phyloP scores from a whole-genome alignment of 768 basidiomycete species.

The Mycena floridula region DNA sequence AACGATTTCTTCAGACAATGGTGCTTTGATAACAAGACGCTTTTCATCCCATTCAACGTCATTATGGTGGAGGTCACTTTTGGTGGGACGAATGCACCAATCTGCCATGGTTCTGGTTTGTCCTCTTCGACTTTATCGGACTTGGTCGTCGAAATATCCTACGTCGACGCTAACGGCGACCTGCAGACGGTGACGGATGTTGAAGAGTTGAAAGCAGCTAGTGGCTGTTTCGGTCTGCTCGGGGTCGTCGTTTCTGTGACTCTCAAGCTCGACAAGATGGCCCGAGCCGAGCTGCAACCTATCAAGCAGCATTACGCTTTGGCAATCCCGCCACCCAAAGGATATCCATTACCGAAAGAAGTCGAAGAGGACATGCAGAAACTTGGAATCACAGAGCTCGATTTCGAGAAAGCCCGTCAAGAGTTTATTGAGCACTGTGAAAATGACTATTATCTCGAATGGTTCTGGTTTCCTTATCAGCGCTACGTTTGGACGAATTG shows the following conservation, averaged over 20 bases:
- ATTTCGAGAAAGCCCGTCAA: constrained; percentile 12
- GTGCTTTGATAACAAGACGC: constrained; percentile 12
- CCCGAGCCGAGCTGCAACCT: constrained; percentile 16
- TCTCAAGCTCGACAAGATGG: constrained; percentile 19
- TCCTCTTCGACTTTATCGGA: constrained; percentile 17
- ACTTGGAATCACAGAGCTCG: constrained; percentile 8
- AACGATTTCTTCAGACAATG: constrained; percentile 22
- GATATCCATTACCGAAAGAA: constrained; percentile 13
- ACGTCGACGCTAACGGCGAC: constrained; percentile 19
- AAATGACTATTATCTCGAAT: constrained; percentile 21
- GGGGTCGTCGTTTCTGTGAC: constrained; percentile 20
- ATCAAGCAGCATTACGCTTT: constrained; percentile 12
- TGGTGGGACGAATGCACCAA: constrained; percentile 18
- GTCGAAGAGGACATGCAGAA: constrained; percentile 11
- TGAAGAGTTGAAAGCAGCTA: constrained; percentile 18
- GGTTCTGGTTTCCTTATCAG: constrained; percentile 25
- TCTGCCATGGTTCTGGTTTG: constrained; percentile 21
- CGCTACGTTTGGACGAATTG: constrained; percentile 19
- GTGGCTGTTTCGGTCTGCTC: constrained; percentile 20
- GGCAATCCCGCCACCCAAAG: constrained; percentile 19
- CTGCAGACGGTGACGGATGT: constrained; percentile 13
- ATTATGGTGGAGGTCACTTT: constrained; percentile 24
- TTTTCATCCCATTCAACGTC: constrained; percentile 18
- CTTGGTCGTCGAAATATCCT: constrained; percentile 16
- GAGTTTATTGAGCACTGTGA: constrained; percentile 16